phyloP scores from a whole-genome alignment of 169 alveolate genomes.

The Plasmodium relictum region DNA sequence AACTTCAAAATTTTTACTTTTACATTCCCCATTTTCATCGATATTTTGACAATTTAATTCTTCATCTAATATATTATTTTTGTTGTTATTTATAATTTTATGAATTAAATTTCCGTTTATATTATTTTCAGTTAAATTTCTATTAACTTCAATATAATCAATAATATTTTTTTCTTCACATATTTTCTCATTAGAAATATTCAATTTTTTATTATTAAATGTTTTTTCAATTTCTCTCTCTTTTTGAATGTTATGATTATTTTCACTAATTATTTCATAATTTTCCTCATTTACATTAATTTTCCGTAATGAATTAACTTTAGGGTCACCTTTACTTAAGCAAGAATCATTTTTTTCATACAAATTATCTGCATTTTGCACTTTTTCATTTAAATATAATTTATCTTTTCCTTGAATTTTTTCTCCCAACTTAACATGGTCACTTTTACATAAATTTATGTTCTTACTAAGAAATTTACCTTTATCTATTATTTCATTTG shows the following conservation, averaged over 20 bases:
- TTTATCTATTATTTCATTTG: slow-evolving; percentile 12
- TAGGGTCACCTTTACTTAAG: neutral
- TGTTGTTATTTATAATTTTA: neutral
- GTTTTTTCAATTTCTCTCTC: neutral
- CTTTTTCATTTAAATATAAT: neutral
- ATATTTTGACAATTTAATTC: neutral
- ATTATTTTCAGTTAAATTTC: neutral
- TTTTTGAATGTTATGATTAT: neutral
- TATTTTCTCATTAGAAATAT: neutral
- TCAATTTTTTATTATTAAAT: neutral
- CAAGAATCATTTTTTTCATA: slow-evolving; percentile 5
- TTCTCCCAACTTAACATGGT: neutral
- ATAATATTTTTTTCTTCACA: slow-evolving; percentile 7
- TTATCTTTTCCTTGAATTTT: slow-evolving; percentile 1
- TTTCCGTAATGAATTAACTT: slow-evolving; percentile 20
- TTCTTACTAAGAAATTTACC: slow-evolving; percentile 3
- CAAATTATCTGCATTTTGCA: neutral
- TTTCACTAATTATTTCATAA: neutral
- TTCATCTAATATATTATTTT: slow-evolving; percentile 9
- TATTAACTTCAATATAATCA: slow-evolving; percentile 6
- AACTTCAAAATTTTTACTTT: neutral
- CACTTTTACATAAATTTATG: neutral
- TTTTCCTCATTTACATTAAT: slow-evolving; percentile 11
- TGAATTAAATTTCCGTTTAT: neutral
- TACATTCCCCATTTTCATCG: neutral